A percentile compares a stretch with the other conserved stretches of the same genome.
These are phyloP conservation scores for Erodium texanum DNA, from an alignment of 441 rosid genomes.

Conservation along the genomic window DNA sequence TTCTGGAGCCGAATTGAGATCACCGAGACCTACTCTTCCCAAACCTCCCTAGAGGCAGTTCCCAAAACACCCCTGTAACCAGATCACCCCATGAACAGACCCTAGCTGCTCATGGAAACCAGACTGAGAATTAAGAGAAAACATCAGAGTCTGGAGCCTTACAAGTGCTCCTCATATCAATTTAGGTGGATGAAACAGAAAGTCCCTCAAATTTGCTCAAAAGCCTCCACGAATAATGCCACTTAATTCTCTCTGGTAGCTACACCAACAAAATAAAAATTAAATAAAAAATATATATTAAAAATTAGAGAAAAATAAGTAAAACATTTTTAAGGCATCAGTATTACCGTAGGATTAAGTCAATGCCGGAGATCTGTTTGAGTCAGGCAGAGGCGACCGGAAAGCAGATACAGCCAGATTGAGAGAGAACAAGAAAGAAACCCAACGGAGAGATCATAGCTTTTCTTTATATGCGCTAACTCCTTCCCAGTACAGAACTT, in stretches of 20 bases:
- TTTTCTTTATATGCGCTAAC: constrained; percentile 14
- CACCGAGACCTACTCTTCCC: too few relatives aligned
- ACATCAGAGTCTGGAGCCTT: too few relatives aligned
- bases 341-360: constrained; percentile 37
- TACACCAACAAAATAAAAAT: constrained; percentile 14
- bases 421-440: constrained; percentile 15
- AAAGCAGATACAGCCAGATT: constrained; percentile 13
- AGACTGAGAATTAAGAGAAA: constrained; percentile 5
- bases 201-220: constrained; percentile 32
- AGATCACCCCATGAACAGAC: constrained; percentile 8
- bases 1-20: too few relatives aligned
- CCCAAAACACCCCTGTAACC: neutral
- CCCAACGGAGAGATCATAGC: constrained; percentile 20
- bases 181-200: constrained; percentile 14
- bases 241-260: constrained; percentile 32
- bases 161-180: neutral
- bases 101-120: neutral
- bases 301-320: neutral
- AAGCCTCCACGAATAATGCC: constrained; percentile 35
- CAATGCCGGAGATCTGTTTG: constrained; percentile 53
- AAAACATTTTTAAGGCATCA: neutral
- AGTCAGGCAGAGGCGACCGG: constrained; percentile 18
- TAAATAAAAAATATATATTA: neutral
- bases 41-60: neutral
- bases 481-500: neutral